A percentile compares a stretch with the other conserved stretches of the same genome.
Conservation (phyloP, 2,329 filamentous ascomycete species). For the Parascedosporium putredinis region DNA sequence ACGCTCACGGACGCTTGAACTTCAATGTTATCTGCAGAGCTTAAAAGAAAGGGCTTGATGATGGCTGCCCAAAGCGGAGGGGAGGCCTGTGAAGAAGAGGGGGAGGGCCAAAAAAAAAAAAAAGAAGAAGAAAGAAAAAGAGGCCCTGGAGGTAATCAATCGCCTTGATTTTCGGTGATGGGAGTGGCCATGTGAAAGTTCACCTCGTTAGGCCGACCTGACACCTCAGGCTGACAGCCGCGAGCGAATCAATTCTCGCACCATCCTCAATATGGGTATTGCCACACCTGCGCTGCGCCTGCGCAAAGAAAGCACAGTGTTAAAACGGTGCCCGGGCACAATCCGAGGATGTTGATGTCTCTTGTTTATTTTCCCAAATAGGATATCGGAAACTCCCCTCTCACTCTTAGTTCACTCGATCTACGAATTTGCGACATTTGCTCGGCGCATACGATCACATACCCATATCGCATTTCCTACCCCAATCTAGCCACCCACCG, state of each 20-base stretch:
- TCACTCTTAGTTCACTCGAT: background rate
- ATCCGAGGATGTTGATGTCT: background rate
- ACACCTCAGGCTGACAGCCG: background rate
- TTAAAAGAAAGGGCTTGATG: too few relatives aligned
- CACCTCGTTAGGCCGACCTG: background rate
- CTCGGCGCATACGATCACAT: too few relatives aligned
- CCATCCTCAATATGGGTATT: too few relatives aligned
- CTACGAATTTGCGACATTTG: background rate
- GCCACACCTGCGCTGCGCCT: too few relatives aligned
- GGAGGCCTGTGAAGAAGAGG: background rate
- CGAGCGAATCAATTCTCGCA: too few relatives aligned
- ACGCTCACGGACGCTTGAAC: too few relatives aligned
- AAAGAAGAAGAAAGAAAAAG: background rate
- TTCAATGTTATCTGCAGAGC: too few relatives aligned
- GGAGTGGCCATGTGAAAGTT: background rate
- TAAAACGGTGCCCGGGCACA: too few relatives aligned
- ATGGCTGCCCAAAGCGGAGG: too few relatives aligned
- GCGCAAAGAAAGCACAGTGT: too few relatives aligned
- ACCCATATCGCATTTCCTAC: too few relatives aligned
- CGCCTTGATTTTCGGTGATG: background rate
- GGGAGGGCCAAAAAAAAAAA: background rate
- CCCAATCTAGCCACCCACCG: too few relatives aligned
- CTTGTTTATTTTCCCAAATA: slow-evolving; percentile 6
- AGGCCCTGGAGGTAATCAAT: background rate
- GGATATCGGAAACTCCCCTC: background rate